Evolutionary conservation across 805 yeast species (phyloP).

Genomic region (Starmerella etchellsii): DNA sequence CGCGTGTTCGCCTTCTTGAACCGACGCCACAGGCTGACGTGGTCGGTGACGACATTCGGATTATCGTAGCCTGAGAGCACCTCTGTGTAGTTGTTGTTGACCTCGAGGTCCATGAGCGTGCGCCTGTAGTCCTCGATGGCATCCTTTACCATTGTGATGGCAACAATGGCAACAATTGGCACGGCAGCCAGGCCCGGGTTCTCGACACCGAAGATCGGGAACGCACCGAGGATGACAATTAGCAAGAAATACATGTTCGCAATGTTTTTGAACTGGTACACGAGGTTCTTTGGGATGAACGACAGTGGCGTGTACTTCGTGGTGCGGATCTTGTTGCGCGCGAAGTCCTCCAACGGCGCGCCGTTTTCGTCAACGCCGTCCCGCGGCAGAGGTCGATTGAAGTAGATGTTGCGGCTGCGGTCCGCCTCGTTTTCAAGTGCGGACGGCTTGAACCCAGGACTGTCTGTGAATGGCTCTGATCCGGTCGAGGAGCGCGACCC

Average conservation of each 20-base stretch:
- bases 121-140: constrained; percentile 69
- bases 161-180: constrained; percentile 67
- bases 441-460: too few relatives aligned
- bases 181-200: constrained; percentile 67
- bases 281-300: constrained; percentile 75
- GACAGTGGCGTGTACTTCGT: constrained; percentile 89
- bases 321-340: constrained; percentile 88
- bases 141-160: constrained; percentile 63
- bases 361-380: constrained; percentile 42
- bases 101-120: constrained; percentile 48
- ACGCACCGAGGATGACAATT: constrained; percentile 65
- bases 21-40: constrained; percentile 52
- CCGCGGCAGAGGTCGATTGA: constrained; percentile 39
- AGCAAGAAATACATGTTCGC: constrained; percentile 84
- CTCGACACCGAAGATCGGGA: constrained; percentile 63
- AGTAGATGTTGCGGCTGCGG: constrained; percentile 33
- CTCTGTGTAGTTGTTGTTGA: constrained; percentile 60
- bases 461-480: too few relatives aligned
- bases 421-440: neutral
- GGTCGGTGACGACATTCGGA: constrained; percentile 44
- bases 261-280: constrained; percentile 69
- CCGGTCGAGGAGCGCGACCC: too few relatives aligned
- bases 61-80: constrained; percentile 43
- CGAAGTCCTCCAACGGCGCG: constrained; percentile 47
- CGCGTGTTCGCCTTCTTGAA: constrained; percentile 43